Evolutionary conservation across 768 basidiomycete species (phyloP).

Genomic region (Naganishia randhawae): DNA sequence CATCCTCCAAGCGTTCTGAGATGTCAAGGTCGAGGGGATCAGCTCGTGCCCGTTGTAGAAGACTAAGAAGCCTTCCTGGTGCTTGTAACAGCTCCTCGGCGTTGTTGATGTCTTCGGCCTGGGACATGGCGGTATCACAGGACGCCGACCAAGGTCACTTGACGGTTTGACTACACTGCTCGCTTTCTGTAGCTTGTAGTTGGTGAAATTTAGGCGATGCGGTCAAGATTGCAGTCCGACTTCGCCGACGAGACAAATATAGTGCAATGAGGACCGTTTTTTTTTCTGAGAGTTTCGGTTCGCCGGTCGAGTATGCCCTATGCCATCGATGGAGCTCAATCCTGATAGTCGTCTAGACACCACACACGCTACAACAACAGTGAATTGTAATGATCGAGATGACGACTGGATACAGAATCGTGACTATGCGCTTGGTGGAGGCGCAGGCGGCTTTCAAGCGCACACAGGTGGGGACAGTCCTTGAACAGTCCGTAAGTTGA

Average conservation of each 20-base stretch:
- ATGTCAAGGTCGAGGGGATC: constrained; percentile 13
- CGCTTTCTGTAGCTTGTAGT: not conserved
- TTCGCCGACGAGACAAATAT: not conserved
- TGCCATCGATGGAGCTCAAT: not conserved
- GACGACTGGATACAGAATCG: not conserved
- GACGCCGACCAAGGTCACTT: not conserved
- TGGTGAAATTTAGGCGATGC: not conserved
- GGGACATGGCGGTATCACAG: constrained; percentile 2
- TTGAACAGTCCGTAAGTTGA: no score
- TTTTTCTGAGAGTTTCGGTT: not conserved
- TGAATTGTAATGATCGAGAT: not conserved
- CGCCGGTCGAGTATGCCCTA: not conserved
- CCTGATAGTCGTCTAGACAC: not conserved
- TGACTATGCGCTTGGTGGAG: not conserved
- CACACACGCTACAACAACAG: not conserved
- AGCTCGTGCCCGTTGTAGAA: constrained; percentile 2
- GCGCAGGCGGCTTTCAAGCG: no score
- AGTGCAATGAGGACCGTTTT: not conserved
- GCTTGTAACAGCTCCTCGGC: constrained; percentile 15
- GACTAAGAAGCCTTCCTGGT: not conserved
- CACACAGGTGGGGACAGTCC: no score
- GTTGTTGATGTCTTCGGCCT: constrained; percentile 1
- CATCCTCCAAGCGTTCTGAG: constrained; percentile 18
- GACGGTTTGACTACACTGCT: not conserved
- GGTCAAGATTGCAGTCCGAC: not conserved